Base-by-base conservation (phyloP, 73 alveolate species). In the Durusdinium trenchii region DNA sequence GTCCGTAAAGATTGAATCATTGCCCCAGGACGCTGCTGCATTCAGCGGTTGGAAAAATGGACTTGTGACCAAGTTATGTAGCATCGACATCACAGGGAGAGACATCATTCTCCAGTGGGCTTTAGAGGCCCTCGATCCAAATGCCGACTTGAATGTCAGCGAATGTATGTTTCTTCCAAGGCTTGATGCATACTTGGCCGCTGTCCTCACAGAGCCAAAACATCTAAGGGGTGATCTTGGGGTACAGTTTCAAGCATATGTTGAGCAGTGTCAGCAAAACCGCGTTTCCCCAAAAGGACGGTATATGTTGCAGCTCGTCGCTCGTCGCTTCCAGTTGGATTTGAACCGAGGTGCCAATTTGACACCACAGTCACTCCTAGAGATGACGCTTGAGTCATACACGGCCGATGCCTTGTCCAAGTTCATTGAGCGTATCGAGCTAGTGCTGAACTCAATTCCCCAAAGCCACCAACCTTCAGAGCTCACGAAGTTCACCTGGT, bases 401-500 rank as follows among this genome's bases (percentile, higher is more conserved):
- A 23, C 84, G 7, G 50, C 42, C 9, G 48, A 57, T 35, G 78
- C 83, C 23, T 30, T 86, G 50, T 35, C 16, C 14, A 69, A 67
- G 32, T 86, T 61, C 36, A 51, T 69, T 0, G 71, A 52, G 50
- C 45, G 67, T 20, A 62, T 45, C n/a, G 94, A 85, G 54, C 54
- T 32, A 7, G 71, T 85, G 40, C 30, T 85, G 79, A 85, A 85
- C 16, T 42, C 79, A 36, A 85, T 85, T 0, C 79, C 94, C 3
- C 35, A 3, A 1, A 79, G 54, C 6, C 94, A 85, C 18, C 79
- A 51, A 28, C 93, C 94, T 0, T 52, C 79, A 1, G 94, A 85
- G 47, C 57, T 30, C 47, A 85, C 94, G 10, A 90, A 90, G 32
- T 90, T 64, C 47, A 90, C 86, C 9, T 90, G 96, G 96, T 28